Percentiles rank a stretch among this genome's conserved stretches.
Conservation (phyloP, 2,329 filamentous ascomycete genomes). For the Cladophialophora bantiana region DNA sequence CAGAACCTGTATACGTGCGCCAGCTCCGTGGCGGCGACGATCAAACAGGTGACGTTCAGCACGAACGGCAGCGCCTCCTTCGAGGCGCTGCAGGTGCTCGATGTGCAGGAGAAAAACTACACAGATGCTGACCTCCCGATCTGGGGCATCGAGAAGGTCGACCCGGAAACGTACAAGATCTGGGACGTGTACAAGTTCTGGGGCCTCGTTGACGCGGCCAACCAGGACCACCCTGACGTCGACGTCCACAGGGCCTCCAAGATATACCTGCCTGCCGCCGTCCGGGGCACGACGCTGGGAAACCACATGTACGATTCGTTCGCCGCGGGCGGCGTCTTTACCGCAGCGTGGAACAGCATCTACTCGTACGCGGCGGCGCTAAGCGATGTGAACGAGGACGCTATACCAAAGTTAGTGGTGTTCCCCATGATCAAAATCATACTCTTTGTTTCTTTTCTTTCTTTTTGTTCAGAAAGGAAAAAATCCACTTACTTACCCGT, state of each 20-base stretch:
- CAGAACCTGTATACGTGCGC: slow-evolving; percentile 55
- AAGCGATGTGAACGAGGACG: background rate
- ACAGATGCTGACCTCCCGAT: slow-evolving; percentile 44
- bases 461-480: too few relatives aligned
- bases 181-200: slow-evolving; percentile 27
- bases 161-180: slow-evolving; percentile 42
- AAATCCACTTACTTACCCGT: too few relatives aligned
- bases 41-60: slow-evolving; percentile 55
- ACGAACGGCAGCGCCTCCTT: slow-evolving; percentile 44
- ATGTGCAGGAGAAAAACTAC: slow-evolving; percentile 51
- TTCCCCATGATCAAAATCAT: too few relatives aligned
- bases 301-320: slow-evolving; percentile 15
- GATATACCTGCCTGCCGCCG: slow-evolving; percentile 5
- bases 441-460: too few relatives aligned
- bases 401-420: slow-evolving; percentile 3
- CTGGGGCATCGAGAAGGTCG: slow-evolving; percentile 49
- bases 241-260: background rate
- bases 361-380: slow-evolving; percentile 10
- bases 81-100: slow-evolving; percentile 44
- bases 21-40: slow-evolving; percentile 49
- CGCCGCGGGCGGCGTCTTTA: slow-evolving; percentile 8
- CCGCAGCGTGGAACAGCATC: slow-evolving; percentile 12
- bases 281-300: slow-evolving; percentile 1
- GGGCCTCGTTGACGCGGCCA: background rate
- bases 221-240: background rate